phyloP scores from a whole-genome alignment of 805 yeast species.

The Zygosaccharomyces pseudorouxii region DNA sequence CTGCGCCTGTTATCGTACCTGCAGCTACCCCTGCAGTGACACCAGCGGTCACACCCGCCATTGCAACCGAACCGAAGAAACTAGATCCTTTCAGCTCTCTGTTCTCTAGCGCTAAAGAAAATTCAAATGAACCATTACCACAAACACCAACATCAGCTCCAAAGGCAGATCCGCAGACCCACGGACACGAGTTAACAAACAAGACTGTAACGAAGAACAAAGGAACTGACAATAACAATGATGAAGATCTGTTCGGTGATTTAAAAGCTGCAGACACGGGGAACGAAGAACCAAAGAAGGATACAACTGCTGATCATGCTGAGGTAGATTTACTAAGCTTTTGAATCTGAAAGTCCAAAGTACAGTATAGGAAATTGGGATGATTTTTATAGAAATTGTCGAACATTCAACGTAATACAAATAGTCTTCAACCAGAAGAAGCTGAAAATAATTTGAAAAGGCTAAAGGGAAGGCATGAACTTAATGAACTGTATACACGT shows the following conservation, averaged over 20 bases:
- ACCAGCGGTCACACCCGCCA: slow-evolving; percentile 32
- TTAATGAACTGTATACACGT: too few species aligned
- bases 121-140: slow-evolving; percentile 18
- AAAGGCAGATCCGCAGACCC: not conserved
- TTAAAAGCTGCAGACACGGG: slow-evolving; percentile 21
- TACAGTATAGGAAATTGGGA: not conserved
- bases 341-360: slow-evolving; percentile 7
- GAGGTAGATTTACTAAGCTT: slow-evolving; percentile 34
- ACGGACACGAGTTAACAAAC: slow-evolving; percentile 9
- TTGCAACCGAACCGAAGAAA: slow-evolving; percentile 40
- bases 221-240: slow-evolving; percentile 9
- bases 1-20: slow-evolving; percentile 21
- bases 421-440: too few species aligned
- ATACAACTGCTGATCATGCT: slow-evolving; percentile 13
- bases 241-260: slow-evolving; percentile 36
- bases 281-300: slow-evolving; percentile 4
- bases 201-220: slow-evolving; percentile 1
- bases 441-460: too few species aligned
- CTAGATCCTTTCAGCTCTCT: slow-evolving; percentile 71
- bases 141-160: slow-evolving; percentile 2
- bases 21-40: slow-evolving; percentile 18
- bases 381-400: not conserved
- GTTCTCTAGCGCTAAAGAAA: slow-evolving; percentile 58
- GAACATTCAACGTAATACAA: too few species aligned
- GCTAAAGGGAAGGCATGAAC: too few species aligned